Conservation (phyloP, 2,329 filamentous ascomycete species). For the Neospermospora avenae region DNA sequence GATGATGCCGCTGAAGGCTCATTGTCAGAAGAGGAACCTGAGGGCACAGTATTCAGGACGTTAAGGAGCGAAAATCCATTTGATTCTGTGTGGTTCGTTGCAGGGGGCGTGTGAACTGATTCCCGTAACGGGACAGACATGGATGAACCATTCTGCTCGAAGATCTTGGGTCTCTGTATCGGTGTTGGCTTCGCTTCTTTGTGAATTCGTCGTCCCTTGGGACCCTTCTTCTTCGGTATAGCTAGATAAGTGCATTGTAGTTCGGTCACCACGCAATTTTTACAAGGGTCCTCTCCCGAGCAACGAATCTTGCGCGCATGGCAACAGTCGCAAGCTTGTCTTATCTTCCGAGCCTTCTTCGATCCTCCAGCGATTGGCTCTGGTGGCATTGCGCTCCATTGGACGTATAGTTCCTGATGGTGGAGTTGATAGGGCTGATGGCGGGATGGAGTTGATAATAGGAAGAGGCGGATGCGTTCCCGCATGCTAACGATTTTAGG, state of each 20-base stretch:
- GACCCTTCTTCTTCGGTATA: constrained; percentile 36
- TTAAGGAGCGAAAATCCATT: not conserved
- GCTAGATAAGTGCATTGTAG: constrained; percentile 33
- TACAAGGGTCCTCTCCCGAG: constrained; percentile 30
- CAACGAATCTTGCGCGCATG: constrained; percentile 34
- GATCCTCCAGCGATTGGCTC: not conserved
- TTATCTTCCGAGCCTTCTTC: constrained; percentile 18
- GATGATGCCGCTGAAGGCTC: not conserved
- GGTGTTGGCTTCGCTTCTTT: not conserved
- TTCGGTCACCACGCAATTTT: constrained; percentile 26
- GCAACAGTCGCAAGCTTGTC: constrained; percentile 36
- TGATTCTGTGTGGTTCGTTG: not conserved
- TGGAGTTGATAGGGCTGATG: not conserved
- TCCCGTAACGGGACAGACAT: not conserved
- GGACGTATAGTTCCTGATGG: not conserved
- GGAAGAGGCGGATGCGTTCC: not conserved
- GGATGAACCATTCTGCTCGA: not conserved
- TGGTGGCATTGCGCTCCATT: constrained; percentile 12
- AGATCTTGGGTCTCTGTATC: not conserved
- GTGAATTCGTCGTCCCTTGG: constrained; percentile 22
- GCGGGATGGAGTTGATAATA: constrained; percentile 2
- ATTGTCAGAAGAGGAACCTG: not conserved
- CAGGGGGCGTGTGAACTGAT: not conserved
- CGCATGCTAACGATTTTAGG: not conserved
- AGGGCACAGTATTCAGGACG: not conserved